Evolutionary conservation across 805 yeast genomes (phyloP), one percentile per base, ranked within the genome.

Genomic region (Starmerella apis): DNA sequence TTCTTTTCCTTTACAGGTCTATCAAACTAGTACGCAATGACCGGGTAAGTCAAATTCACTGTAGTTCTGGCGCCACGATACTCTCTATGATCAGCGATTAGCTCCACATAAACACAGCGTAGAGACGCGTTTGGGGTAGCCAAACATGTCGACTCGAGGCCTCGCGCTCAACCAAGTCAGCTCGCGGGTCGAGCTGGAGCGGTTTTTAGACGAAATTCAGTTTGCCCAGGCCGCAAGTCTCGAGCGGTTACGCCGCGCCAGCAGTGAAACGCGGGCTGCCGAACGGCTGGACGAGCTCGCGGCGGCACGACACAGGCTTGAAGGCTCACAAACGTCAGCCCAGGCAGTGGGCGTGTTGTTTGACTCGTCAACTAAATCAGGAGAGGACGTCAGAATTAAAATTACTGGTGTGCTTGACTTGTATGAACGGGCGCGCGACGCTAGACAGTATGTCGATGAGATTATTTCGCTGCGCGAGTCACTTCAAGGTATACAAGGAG

Each of bases 381-480:
- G 54, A 2, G 11, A 30, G 3, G 54, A 48, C 13, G 48, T 52
- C 3, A 18, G 43, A 4, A 8, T 46, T 7, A 51, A 52, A 1
- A 51, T 59, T 11, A 47, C 46, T 1, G 47, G 46, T 6, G 53
- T 48, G 11, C 48, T 56, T 30, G 33, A 16, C 11, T 43, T 56
- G 14, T 56, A 59, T 37, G 50, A 56, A 19, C 74, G 83, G 33
- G 84, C 88, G 14, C 67, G 72, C 46, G 67, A 72, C 38, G 78
- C 94, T 0, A 71, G 78, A 19, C 68, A 71, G 14, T 86, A 80
- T 61, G 90, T 86, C 3, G 70, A 74, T 33, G 69, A 80, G 52
- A 81, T 84, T 1, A 79, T 81, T 52, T 64, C 72, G n/a, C 68
- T 90, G 53, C 83, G 83, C 60, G 72, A 73, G 28, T 78, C 79